phyloP scores from a whole-genome alignment of 257 asterid species.

The Penstemon newberryi region DNA sequence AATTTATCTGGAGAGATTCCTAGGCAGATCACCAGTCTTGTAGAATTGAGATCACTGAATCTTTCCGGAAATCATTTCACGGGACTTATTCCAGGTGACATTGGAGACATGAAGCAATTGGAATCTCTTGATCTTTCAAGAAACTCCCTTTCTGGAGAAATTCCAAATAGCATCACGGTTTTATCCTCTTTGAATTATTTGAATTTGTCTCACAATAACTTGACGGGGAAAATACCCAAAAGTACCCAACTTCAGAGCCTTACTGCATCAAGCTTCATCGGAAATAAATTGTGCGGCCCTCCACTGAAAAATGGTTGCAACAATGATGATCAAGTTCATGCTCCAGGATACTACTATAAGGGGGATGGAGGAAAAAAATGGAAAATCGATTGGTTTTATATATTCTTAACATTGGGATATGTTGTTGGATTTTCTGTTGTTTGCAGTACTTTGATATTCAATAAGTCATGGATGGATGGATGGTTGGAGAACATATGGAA shows the following conservation, averaged over 20 bases:
- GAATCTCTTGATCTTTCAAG: constrained; percentile 25
- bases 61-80: constrained; percentile 22
- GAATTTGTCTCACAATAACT: constrained; percentile 12
- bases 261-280: neutral
- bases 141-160: constrained; percentile 23
- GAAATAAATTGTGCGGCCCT: constrained; percentile 22
- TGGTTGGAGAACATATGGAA: too few relatives aligned
- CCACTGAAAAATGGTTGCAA: neutral
- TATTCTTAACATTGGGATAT: too few relatives aligned
- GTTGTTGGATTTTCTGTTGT: too few relatives aligned
- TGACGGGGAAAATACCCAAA: constrained; percentile 22
- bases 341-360: too few relatives aligned
- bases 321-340: too few relatives aligned
- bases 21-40: constrained; percentile 19
- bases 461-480: too few relatives aligned
- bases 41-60: constrained; percentile 23
- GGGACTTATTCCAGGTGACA: constrained; percentile 21
- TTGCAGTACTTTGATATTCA: too few relatives aligned
- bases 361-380: too few relatives aligned
- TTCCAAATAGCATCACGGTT: constrained; percentile 18
- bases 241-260: constrained; percentile 4
- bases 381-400: too few relatives aligned
- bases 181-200: neutral
- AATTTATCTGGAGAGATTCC: constrained; percentile 30
- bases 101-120: constrained; percentile 1